Evolutionary conservation across 1,284 basidiomycete genomes (phyloP), one percentile per base, ranked within the genome.

Genomic region (Meira nashicola): DNA sequence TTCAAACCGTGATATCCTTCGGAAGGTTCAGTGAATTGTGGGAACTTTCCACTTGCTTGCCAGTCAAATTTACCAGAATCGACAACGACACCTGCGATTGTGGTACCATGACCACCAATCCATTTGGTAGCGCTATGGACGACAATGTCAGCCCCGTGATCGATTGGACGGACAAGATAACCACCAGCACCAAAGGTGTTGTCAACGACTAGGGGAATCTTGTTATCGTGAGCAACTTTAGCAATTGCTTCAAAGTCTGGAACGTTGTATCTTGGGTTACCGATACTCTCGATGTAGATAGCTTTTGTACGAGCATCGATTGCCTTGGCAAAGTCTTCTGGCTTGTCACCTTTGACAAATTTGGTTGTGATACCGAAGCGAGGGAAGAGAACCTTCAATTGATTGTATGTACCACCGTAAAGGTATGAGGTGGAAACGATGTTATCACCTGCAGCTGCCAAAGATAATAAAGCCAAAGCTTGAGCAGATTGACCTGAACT

Each of bases 151-250:
- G 89, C 90, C 25, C 90, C 90, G 64, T 86, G 83, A 25, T 87
- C 84, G 59, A 92, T 86, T 10, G 90, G 89, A 3, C 84, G 82
- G 57, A 88, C 78, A 39, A 89, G 82, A 73, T 87, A 90, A 15
- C 88, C 86, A 69, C 87, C 89, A 78, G 89, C 87, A 63, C 90
- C 90, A 69, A 92, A 92, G 0, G 90, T 92, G 80, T 93, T 93
- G 79, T 93, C 91, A 0, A 92, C 90, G 28, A 92, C 85, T 44
- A 92, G 80, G 0, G 89, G 90, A 38, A 92, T 86, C 0, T 83
- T 83, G 64, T 87, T 79, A 57, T 85, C 84, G 73, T 92, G 89
- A 0, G 90, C 90, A 40, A 81, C 86, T 82, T 90, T 86, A 51
- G 89, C 86, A 41, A 93, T 80, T 37, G 83, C 87, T 5, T 86